phyloP scores from a whole-genome alignment of 2,329 filamentous ascomycete species.

The Chrysosporium queenslandicum region DNA sequence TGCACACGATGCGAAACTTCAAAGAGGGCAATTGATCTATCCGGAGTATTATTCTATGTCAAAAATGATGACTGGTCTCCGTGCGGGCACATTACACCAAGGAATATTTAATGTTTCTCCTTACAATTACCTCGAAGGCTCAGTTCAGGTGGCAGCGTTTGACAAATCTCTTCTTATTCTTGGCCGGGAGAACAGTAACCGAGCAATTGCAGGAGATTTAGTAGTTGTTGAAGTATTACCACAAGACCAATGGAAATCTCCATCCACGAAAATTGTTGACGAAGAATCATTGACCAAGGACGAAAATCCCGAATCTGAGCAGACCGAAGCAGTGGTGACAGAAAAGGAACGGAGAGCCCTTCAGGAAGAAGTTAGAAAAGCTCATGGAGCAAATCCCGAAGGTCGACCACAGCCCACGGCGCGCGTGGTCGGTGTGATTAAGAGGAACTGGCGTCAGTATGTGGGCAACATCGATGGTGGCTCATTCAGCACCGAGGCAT shows the following conservation, averaged over 20 bases:
- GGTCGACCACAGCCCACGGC: conserved; percentile 80
- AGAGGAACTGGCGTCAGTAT: conserved; percentile 96
- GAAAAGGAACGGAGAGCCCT: conserved; percentile 77
- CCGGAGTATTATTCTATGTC: conserved; percentile 82
- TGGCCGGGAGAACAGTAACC: conserved; percentile 91
- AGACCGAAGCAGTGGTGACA: conserved; percentile 65
- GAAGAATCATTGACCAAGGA: conserved; percentile 86
- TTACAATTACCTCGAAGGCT: conserved; percentile 95
- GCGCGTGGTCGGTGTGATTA: conserved; percentile 81
- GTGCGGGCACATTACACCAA: conserved; percentile 80
- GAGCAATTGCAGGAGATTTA: conserved; percentile 80
- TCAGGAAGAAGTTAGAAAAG: conserved; percentile 81
- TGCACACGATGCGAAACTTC: conserved; percentile 53
- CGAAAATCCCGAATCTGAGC: conserved; percentile 80
- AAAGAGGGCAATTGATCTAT: conserved; percentile 65
- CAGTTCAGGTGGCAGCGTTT: conserved; percentile 80
- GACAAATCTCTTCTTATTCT: conserved; percentile 79
- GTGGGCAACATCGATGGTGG: conserved; percentile 89
- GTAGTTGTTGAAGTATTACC: conserved; percentile 90
- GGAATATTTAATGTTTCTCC: conserved; percentile 92
- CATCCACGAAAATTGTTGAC: conserved; percentile 90
- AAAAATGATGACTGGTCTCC: conserved; percentile 87
- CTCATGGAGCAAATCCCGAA: conserved; percentile 66
- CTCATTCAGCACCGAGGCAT: conserved; percentile 62
- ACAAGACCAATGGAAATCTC: conserved; percentile 92